phyloP scores from a whole-genome alignment of 371 early-diverging fungal species.

The Apophysomyces elegans region DNA sequence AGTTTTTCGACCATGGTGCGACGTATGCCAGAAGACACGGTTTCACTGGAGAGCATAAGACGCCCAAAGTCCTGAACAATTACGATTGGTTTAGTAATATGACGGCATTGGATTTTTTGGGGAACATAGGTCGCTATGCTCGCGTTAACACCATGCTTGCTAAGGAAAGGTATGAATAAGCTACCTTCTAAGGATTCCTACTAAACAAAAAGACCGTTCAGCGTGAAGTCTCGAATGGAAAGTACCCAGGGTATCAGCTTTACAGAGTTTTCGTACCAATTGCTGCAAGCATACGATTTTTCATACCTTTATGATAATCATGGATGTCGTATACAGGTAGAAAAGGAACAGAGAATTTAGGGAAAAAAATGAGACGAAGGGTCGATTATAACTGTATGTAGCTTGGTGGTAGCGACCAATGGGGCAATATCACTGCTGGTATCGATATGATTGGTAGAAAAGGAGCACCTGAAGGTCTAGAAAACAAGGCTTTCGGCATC shows the following conservation, averaged over 20 bases:
- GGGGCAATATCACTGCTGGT: constrained; percentile 97
- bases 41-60: constrained; percentile 24
- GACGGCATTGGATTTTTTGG: constrained; percentile 81
- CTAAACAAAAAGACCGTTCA: constrained; percentile 15
- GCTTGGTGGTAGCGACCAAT: constrained; percentile 97
- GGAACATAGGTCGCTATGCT: constrained; percentile 77
- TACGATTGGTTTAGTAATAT: constrained; percentile 80
- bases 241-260: constrained; percentile 90
- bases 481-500: constrained; percentile 72
- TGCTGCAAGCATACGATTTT: constrained; percentile 95
- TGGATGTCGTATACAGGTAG: constrained; percentile 72
- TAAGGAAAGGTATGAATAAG: constrained; percentile 69
- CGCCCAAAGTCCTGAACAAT: constrained; percentile 77
- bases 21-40: constrained; percentile 61
- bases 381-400: constrained; percentile 31
- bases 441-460: constrained; percentile 86
- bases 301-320: constrained; percentile 77
- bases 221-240: constrained; percentile 78
- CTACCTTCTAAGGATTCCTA: too few relatives aligned
- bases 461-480: constrained; percentile 19
- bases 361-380: not conserved
- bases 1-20: constrained; percentile 72
- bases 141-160: constrained; percentile 88
- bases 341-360: not conserved
- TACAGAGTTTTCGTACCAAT: constrained; percentile 95